A percentile compares a stretch with the other conserved stretches of the same genome.
Conservation (phyloP, 148 eudicot species). For the Suaeda aralocaspica region DNA sequence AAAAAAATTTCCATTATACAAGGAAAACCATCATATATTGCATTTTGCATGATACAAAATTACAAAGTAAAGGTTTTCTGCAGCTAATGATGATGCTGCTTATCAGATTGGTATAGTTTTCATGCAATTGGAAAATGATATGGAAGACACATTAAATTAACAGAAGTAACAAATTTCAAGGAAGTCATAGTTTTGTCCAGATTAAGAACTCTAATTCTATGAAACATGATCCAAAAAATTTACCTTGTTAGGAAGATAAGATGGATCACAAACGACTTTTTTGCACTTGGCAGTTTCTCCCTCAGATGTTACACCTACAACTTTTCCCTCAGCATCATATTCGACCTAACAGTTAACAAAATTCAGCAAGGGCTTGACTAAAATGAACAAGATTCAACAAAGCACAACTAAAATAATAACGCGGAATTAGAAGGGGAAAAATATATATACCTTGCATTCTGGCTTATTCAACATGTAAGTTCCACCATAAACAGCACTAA, state of each 20-base stretch:
- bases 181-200: no score
- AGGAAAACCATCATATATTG: background rate
- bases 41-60: no score
- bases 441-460: slow-evolving; percentile 84
- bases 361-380: slow-evolving; percentile 8
- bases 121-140: background rate
- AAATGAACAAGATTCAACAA: background rate
- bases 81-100: background rate
- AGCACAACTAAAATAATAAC: background rate
- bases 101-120: background rate
- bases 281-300: slow-evolving; percentile 98
- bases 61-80: background rate
- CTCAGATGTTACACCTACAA: slow-evolving; percentile 83
- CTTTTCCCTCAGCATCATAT: slow-evolving; percentile 85
- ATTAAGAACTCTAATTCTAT: background rate
- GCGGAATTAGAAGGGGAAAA: background rate
- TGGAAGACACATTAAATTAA: background rate
- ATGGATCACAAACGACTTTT: slow-evolving; percentile 98
- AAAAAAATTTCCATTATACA: background rate
- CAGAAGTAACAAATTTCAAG: background rate
- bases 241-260: slow-evolving; percentile 89
- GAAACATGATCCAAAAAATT: background rate
- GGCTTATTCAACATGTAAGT: slow-evolving; percentile 96
- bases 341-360: slow-evolving; percentile 56
- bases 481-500: slow-evolving; percentile 99